A percentile compares a stretch with the other conserved stretches of the same genome.
Evolutionary conservation across 2,329 filamentous ascomycete species (phyloP).

Genomic region (Fusarium oligoseptatum): DNA sequence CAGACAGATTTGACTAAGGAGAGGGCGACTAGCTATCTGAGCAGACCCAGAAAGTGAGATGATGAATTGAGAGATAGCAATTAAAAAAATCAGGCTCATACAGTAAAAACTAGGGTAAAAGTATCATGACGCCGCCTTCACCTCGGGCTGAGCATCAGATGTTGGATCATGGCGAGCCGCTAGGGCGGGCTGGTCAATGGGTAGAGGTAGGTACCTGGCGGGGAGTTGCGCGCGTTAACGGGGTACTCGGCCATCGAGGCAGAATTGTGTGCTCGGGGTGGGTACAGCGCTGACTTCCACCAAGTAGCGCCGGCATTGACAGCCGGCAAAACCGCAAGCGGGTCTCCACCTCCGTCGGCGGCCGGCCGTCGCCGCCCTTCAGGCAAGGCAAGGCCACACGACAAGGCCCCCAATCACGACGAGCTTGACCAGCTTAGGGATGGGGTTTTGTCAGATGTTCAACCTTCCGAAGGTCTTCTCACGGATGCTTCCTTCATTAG

Average conservation of each 20-base stretch:
- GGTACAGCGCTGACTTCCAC: constrained; percentile 28
- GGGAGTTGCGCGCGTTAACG: background rate
- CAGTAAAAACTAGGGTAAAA: constrained; percentile 37
- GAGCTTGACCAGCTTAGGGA: constrained; percentile 28
- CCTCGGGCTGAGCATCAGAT: constrained; percentile 41
- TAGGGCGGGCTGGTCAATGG: constrained; percentile 9
- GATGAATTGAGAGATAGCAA: constrained; percentile 3
- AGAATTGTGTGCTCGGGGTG: background rate
- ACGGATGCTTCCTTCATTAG: constrained; percentile 5
- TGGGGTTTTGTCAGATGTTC: constrained; percentile 38
- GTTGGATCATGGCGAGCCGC: constrained; percentile 25
- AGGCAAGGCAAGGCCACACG: background rate
- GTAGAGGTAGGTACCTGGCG: constrained; percentile 2
- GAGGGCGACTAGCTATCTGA: background rate
- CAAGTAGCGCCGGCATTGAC: constrained; percentile 32
- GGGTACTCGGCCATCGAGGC: background rate
- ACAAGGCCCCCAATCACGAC: constrained; percentile 29
- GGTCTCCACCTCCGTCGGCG: constrained; percentile 38
- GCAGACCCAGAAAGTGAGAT: constrained; percentile 9
- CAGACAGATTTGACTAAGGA: background rate
- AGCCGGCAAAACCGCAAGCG: constrained; percentile 39
- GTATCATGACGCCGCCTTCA: constrained; percentile 44
- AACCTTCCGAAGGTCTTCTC: constrained; percentile 17
- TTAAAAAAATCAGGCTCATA: constrained; percentile 33
- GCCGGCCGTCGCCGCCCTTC: constrained; percentile 35